Percentiles rank a stretch among this genome's conserved stretches.
phyloP scores from a whole-genome alignment of 2,329 filamentous ascomycete species.

The Aspergillus pseudotamarii region DNA sequence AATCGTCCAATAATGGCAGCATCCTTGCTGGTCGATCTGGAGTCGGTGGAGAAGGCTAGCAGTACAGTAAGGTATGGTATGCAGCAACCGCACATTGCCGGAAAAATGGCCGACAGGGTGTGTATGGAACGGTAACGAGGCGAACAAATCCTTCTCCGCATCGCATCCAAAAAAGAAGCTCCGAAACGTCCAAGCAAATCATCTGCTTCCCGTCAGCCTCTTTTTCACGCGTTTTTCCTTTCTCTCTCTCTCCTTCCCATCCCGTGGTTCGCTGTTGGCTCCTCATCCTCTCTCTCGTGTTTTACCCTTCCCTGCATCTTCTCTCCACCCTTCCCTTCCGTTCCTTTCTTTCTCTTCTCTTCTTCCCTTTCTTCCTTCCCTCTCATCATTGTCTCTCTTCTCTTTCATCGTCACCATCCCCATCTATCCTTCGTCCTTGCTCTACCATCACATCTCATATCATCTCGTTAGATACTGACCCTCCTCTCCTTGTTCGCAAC shows the following conservation, averaged over 20 bases:
- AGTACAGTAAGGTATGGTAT: conserved; percentile 21
- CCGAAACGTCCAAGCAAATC: conserved; percentile 14
- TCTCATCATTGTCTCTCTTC: conserved; percentile 18
- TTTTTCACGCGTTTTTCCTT: conserved; percentile 16
- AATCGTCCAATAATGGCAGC: conserved; percentile 24
- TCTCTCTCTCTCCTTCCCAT: conserved; percentile 7
- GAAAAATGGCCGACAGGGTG: conserved; percentile 4
- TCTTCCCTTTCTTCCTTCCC: conserved; percentile 17
- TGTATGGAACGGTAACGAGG: conserved; percentile 19
- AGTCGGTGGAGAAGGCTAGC: conserved; percentile 12
- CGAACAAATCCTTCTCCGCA: conserved; percentile 23
- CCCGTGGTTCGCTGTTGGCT: conserved; percentile 5
- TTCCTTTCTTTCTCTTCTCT: conserved; percentile 12
- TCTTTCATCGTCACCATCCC: conserved; percentile 18
- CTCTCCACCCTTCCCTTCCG: conserved; percentile 12
- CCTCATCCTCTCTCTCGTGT: conserved; percentile 17
- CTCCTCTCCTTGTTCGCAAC: background rate
- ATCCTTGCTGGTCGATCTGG: conserved; percentile 25
- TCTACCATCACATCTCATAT: background rate
- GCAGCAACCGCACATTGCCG: background rate
- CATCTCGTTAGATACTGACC: background rate
- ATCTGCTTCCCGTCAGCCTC: conserved; percentile 21
- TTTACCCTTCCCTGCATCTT: conserved; percentile 22
- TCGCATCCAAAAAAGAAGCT: conserved; percentile 20
- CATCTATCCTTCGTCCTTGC: conserved; percentile 14